A percentile compares a stretch with the other conserved stretches of the same genome.
These are phyloP conservation scores for Tolypocladium ovalisporum DNA, from an alignment of 2,329 filamentous ascomycete genomes.

Conservation along the genomic window DNA sequence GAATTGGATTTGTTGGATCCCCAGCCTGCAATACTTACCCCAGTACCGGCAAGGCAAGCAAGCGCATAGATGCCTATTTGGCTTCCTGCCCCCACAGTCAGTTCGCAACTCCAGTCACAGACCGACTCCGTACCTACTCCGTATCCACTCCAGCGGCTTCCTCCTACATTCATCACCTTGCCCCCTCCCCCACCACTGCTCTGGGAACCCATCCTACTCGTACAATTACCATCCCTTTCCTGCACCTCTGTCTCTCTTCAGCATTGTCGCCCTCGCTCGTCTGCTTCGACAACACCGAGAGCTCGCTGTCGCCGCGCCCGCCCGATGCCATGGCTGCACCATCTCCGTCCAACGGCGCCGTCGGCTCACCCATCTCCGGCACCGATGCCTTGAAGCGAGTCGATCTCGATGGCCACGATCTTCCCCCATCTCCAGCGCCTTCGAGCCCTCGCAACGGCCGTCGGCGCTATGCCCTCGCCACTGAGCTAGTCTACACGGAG, in stretches of 20 bases:
- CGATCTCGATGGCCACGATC: constrained; percentile 72
- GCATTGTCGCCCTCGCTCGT: not conserved
- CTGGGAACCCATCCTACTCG: not conserved
- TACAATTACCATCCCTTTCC: not conserved
- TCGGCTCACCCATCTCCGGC: not conserved
- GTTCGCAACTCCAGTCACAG: not conserved
- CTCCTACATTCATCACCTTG: not conserved
- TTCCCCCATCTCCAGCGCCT: constrained; percentile 85
- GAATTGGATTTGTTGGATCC: not conserved
- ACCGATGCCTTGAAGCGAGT: constrained; percentile 42
- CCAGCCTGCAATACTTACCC: not conserved
- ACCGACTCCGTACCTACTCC: not conserved
- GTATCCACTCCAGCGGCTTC: too few species aligned
- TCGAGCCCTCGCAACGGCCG: constrained; percentile 80
- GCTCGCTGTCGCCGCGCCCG: not conserved
- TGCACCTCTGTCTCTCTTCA: not conserved
- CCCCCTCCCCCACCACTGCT: not conserved
- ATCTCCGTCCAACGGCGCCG: not conserved
- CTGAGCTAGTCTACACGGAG: constrained; percentile 93
- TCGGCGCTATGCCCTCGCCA: constrained; percentile 81
- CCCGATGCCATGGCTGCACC: not conserved
- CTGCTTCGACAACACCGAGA: not conserved
- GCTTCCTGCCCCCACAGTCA: not conserved
- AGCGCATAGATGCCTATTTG: not conserved
- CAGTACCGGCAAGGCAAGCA: not conserved